Percentiles rank a stretch among this genome's conserved stretches.
Conservation (phyloP, 345 rosid species). For the Jatropha curcas region DNA sequence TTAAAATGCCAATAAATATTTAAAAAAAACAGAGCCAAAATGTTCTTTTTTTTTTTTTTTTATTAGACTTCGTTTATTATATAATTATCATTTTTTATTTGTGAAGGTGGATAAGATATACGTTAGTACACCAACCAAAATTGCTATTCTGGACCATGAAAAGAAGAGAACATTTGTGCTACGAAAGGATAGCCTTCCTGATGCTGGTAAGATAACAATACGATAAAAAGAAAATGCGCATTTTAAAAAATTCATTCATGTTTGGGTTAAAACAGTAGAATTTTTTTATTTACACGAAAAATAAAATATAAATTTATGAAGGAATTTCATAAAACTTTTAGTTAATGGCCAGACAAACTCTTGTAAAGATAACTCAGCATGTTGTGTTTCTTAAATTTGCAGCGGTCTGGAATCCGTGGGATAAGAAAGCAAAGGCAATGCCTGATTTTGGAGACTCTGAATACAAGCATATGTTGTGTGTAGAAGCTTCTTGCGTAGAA, state of each 20-base stretch:
- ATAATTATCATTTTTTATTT: neutral
- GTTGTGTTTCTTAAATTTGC: slow-evolving; percentile 8
- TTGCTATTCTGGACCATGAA: slow-evolving; percentile 39
- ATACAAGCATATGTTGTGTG: slow-evolving; percentile 60
- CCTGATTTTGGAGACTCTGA: slow-evolving; percentile 70
- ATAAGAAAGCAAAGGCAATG: slow-evolving; percentile 80
- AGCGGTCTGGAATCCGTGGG: slow-evolving; percentile 99
- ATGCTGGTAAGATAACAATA: slow-evolving; percentile 26
- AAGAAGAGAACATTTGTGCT: slow-evolving; percentile 37
- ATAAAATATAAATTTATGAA: too few relatives aligned
- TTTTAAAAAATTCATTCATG: too few relatives aligned
- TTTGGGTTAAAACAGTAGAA: too few relatives aligned
- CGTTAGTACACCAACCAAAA: slow-evolving; percentile 66
- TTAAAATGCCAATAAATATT: too few relatives aligned
- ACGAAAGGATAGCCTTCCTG: slow-evolving; percentile 39
- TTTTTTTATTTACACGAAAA: too few relatives aligned
- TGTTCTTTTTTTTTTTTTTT: neutral
- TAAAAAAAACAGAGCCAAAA: too few relatives aligned
- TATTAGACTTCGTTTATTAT: neutral
- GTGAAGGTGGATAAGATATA: slow-evolving; percentile 71
- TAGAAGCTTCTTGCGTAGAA: too few relatives aligned
- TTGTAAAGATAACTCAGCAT: too few relatives aligned
- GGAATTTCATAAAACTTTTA: too few relatives aligned
- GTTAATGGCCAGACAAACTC: too few relatives aligned
- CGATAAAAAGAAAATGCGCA: too few relatives aligned